Evolutionary conservation across 116 monocot species (phyloP).

Genomic region (Cymodocea nodosa): DNA sequence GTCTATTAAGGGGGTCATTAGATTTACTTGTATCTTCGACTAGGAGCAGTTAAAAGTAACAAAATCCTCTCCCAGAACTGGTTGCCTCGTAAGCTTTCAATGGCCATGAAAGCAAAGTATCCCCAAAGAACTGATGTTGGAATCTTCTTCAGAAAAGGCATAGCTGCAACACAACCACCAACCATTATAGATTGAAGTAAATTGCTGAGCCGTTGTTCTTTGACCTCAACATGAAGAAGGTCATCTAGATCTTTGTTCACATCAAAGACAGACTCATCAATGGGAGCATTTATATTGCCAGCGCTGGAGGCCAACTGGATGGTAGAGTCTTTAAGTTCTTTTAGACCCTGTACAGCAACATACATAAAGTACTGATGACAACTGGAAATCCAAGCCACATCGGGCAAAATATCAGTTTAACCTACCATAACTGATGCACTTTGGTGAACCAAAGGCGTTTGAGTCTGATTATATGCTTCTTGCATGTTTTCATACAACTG

Average conservation of each 20-base stretch:
- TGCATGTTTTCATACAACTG: constrained; percentile 60
- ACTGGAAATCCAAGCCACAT: too few species aligned
- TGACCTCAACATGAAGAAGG: constrained; percentile 76
- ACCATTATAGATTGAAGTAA: constrained; percentile 67
- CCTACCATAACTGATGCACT: constrained; percentile 29
- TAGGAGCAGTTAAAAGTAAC: constrained; percentile 59
- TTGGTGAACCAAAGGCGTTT: constrained; percentile 68
- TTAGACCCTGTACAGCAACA: constrained; percentile 32
- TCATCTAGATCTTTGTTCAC: constrained; percentile 84
- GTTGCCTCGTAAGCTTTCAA: constrained; percentile 70
- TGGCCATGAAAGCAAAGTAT: constrained; percentile 88
- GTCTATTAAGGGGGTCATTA: neutral
- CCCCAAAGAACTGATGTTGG: constrained; percentile 95
- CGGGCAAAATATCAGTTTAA: neutral
- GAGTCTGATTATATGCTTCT: constrained; percentile 76
- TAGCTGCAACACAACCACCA: constrained; percentile 67
- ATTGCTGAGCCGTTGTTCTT: constrained; percentile 83
- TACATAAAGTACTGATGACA: neutral
- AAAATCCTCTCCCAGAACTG: constrained; percentile 83
- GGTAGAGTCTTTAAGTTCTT: constrained; percentile 75
- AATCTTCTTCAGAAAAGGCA: constrained; percentile 81
- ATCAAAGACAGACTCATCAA: constrained; percentile 63
- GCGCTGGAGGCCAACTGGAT: constrained; percentile 47
- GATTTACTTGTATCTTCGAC: constrained; percentile 57
- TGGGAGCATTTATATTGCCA: constrained; percentile 65